Percentiles rank a stretch among this genome's conserved stretches.
phyloP scores from a whole-genome alignment of 805 yeast species.

The Candida piceae region DNA sequence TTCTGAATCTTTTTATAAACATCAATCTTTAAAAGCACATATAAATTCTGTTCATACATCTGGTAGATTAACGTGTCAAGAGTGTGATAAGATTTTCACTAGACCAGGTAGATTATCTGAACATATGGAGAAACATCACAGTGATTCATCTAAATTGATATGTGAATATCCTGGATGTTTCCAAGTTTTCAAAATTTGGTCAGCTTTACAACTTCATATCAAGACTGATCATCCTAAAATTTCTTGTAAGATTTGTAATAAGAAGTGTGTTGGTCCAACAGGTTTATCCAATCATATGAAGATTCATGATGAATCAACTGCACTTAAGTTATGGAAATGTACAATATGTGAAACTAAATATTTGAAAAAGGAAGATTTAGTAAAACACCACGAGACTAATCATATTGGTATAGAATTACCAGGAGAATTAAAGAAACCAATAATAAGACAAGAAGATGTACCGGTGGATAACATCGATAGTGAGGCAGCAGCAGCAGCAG shows the following conservation, averaged over 20 bases:
- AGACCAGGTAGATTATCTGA: constrained; percentile 61
- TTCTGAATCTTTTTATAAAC: constrained; percentile 61
- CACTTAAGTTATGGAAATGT: constrained; percentile 66
- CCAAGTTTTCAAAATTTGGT: constrained; percentile 61
- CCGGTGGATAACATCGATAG: constrained; percentile 1
- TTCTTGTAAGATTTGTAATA: constrained; percentile 59
- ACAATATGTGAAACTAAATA: constrained; percentile 44
- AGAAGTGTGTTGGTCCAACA: constrained; percentile 64
- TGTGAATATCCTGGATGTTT: constrained; percentile 63
- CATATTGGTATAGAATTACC: constrained; percentile 28
- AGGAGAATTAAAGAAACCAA: constrained; percentile 7
- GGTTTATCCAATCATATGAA: constrained; percentile 73
- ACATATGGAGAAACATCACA: constrained; percentile 66
- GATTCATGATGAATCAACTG: constrained; percentile 52
- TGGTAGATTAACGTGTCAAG: constrained; percentile 47
- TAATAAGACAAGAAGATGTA: too few species aligned
- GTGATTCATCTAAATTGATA: constrained; percentile 41
- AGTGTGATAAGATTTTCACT: constrained; percentile 60
- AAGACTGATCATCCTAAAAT: constrained; percentile 70
- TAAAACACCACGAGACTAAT: constrained; percentile 49
- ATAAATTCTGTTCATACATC: constrained; percentile 54
- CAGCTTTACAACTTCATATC: constrained; percentile 65
- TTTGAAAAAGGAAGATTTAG: constrained; percentile 50
- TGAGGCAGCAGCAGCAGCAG: not conserved
- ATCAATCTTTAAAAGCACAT: constrained; percentile 73